Evolutionary conservation across 1,139 yeast genomes (phyloP), one percentile per base, ranked within the genome.

Genomic region (Yamadazyma membranifaciens): DNA sequence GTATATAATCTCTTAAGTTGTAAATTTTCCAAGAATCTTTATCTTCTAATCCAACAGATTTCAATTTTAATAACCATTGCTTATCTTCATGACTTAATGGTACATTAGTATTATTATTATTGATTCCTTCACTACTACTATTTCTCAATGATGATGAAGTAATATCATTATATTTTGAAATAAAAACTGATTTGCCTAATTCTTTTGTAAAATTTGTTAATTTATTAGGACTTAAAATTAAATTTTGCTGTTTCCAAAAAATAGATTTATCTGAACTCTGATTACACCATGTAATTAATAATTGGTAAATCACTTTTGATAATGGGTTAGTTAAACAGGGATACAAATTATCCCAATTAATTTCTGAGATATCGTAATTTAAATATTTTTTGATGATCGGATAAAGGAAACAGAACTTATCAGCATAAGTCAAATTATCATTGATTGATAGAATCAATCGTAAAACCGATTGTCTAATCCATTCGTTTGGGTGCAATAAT

Each of bases 11-110:
- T 43, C 91, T 69, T 39, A 88, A 55, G 9, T 77, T 76, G 29
- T 81, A 80, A 6, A 92, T 65, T 60, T 91, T 92, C 98, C 98
- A 91, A 16, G 87, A 55, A 39, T 89, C 95, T 11, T 69, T 73
- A 13, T 80, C 86, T 14, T 71, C 74, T 36, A 91, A 65, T 0
- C 97, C 98, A 13, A 86, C 70, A 2, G 83, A 72, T 40, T 79
- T 76, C 38, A 92, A 65, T 46, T 83, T 79, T 28, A 78, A 77
- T 15, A 88, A 64, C 89, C 95, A 88, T 33, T 77, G 76, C 47
- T 79, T 78, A 59, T 92, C 98, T 43, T 83, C 92, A 1, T 74
- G 68, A 11, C 80, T 76, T 16, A 77, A 40, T 33, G 37, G 45
- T 16, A 32, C 39, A 29, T 43, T 0, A 69, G 65, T 13, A 46